phyloP scores from a whole-genome alignment of 2,329 filamentous ascomycete species.

The Fusarium sp. region DNA sequence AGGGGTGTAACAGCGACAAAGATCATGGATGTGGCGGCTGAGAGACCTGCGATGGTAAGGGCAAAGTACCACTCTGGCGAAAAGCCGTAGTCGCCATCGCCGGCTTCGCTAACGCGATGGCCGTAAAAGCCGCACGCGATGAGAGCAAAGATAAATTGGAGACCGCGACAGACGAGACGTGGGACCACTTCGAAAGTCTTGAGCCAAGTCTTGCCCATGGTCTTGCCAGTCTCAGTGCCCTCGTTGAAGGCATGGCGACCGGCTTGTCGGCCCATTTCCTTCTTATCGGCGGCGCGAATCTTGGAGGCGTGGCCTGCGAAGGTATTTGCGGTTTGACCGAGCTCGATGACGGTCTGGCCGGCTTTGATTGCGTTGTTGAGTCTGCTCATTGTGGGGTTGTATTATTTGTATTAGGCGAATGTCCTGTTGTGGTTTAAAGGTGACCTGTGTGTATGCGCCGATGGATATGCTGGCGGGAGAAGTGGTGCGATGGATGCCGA shows the following conservation, averaged over 20 bases:
- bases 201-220: slow-evolving; percentile 59
- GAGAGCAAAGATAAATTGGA: slow-evolving; percentile 78
- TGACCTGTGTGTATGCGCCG: not conserved
- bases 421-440: not conserved
- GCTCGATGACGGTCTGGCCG: slow-evolving; percentile 53
- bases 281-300: slow-evolving; percentile 52
- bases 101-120: slow-evolving; percentile 63
- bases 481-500: not conserved
- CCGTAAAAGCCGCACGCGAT: slow-evolving; percentile 78
- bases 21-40: slow-evolving; percentile 64
- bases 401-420: not conserved
- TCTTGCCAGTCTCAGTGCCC: slow-evolving; percentile 56
- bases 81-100: slow-evolving; percentile 55
- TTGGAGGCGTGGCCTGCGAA: slow-evolving; percentile 49
- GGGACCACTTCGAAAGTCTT: slow-evolving; percentile 62
- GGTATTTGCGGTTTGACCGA: slow-evolving; percentile 49
- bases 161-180: slow-evolving; percentile 69
- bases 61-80: slow-evolving; percentile 74
- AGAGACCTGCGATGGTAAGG: slow-evolving; percentile 67
- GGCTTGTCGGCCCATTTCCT: slow-evolving; percentile 52
- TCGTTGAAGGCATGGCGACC: slow-evolving; percentile 53
- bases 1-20: slow-evolving; percentile 57
- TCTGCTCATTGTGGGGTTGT: slow-evolving; percentile 48
- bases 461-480: not conserved
- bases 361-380: slow-evolving; percentile 51